Evolutionary conservation across 192 early-diverging fungal genomes (phyloP), one percentile per base, ranked within the genome.

Genomic region (Haplosporangium gracile): DNA sequence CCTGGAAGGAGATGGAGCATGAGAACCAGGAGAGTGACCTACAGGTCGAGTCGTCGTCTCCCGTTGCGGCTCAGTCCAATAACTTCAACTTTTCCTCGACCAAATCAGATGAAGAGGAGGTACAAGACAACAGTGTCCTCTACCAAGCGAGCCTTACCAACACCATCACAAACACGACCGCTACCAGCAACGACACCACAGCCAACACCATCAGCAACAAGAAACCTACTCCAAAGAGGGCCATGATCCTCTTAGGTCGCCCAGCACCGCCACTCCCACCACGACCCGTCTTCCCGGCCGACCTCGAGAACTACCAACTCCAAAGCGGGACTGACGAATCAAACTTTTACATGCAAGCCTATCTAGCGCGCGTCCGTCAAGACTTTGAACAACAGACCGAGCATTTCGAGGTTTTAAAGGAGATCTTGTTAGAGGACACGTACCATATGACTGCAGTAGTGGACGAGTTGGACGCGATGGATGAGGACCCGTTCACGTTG

Each of bases 401-500:
- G 40, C 34, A 36, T 18, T 77, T 77, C 26, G 83, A 86, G 4
- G 18, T 18, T 2, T 60, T 86, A 13, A 76, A 86, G 18, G 32
- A 18, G 1, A 39, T 73, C 20, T 42, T 63, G 9, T 32, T 77
- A 8, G 77, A 71, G 38, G 80, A 79, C 22, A 73, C 63, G 5
- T 77, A 43, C 18, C 76, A 82, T 65, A 72, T 36, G 6, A 80
- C 36, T 1, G 72, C 43, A 24, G 24, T 94, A 3, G 80, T 94
- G 0, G 91, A 93, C 57, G 88, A 91, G 18, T 75, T 95, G 7
- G 93, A 95, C 36, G 93, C 93, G 32, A 68, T 89, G 42, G 89
- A 91, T 26, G 94, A 95, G 79, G 95, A 95, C 63, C 95, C 95
- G 8, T 95, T 95, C 75, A 95, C 95, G 3, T 80, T 95, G 42